Conservation (phyloP, 305 asterid genomes). For the Fraxinus sp. region DNA sequence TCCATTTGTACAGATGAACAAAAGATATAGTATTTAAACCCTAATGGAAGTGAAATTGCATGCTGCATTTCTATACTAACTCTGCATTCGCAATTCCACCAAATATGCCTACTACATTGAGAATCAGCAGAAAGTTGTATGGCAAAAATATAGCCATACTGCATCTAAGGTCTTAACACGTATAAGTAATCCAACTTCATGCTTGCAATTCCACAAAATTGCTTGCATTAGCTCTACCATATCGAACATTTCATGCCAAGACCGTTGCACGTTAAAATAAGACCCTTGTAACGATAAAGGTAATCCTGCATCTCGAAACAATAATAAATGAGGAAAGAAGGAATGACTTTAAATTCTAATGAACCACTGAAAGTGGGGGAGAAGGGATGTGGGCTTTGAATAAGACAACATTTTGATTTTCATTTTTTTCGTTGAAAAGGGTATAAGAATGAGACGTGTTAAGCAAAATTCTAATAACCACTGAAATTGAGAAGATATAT, state of each 20-base stretch:
- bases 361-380: no score
- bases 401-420: no score
- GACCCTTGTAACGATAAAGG: conserved; percentile 87
- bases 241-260: conserved; percentile 85
- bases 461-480: neutral
- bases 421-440: no score
- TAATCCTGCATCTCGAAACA: conserved; percentile 60
- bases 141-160: neutral
- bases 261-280: conserved; percentile 84
- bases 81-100: neutral
- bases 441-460: no score
- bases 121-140: neutral
- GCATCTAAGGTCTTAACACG: neutral
- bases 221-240: conserved; percentile 51
- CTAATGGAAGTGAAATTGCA: neutral
- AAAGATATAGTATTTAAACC: neutral
- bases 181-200: conserved; percentile 18
- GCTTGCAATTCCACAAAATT: conserved; percentile 28
- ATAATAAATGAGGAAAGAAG: neutral
- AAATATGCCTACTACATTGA: neutral
- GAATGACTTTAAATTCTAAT: neutral
- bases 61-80: neutral
- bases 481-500: neutral
- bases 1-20: neutral
- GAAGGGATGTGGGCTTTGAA: no score